Evolutionary conservation across 306 rosid genomes (phyloP), one percentile per base, ranked within the genome.

Genomic region (Leucaena leucocephala): DNA sequence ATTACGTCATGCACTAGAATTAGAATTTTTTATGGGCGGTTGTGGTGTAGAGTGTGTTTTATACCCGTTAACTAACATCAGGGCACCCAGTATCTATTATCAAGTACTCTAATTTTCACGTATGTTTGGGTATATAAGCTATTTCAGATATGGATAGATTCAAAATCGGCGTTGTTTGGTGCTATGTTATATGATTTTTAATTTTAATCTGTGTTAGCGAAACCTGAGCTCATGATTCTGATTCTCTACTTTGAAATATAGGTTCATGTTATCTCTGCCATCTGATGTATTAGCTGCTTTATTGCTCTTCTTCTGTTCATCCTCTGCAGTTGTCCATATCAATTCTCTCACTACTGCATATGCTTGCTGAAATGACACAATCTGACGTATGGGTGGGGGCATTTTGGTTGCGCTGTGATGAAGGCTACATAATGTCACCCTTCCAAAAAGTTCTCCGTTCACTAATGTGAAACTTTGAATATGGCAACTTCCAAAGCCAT

Each of bases 401-500:
- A 67, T 52, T 67, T 17, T 67, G 36, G 72, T 42, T 10, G 33
- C 22, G 21, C 21, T 70, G 42, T 14, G 74, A 70, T 46, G 50
- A 46, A 12, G 74, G 39, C 40, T 46, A 22, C 16, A 68, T 13
- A 6, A 11, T 70, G 22, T 12, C 34, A 13, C 17, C 34, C 55
- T 19, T 43, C 14, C 34, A n/a, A 39, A 42, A 42, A n/a, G 16
- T 45, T 22, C n/a, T 40, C 36, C 54, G 5, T 68, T 68, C 10
- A 68, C 55, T 10, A 27, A 48, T 27, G 34, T 49, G 63, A 35
- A 49, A 15, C 50, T 14, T 7, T 43, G 27, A 17, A 57, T 67
- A 89, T 93, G 94, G 70, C 77, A 2, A 77, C 83, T 65, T 57
- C 81, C 1, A 90, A 86, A 73, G 61, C 85, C 35, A 78, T 94